Conservation (phyloP, 148 eudicot genomes). For the Camellia sinensis region DNA sequence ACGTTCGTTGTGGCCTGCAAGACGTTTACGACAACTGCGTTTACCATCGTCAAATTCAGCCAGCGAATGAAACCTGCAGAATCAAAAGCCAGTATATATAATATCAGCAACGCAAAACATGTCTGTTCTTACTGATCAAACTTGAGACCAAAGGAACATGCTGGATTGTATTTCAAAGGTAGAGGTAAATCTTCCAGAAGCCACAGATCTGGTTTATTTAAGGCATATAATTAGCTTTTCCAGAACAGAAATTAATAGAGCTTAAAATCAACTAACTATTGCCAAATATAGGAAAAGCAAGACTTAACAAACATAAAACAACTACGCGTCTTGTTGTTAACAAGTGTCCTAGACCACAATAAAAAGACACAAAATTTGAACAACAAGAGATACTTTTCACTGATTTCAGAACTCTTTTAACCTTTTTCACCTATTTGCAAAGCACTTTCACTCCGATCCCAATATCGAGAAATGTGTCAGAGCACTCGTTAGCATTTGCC, state of each 20-base stretch:
- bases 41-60: constrained; percentile 85
- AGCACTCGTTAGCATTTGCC: no score
- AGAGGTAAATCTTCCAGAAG: background rate
- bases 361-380: no score
- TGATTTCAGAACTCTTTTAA: no score
- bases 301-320: background rate
- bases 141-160: background rate
- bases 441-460: no score
- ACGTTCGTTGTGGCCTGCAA: constrained; percentile 83
- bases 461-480: no score
- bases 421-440: no score
- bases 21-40: constrained; percentile 88
- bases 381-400: no score
- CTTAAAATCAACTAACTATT: constrained; percentile 1
- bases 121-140: background rate
- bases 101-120: background rate
- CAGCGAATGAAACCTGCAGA: constrained; percentile 71
- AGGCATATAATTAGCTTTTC: background rate
- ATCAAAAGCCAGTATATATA: constrained; percentile 9
- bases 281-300: background rate
- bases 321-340: background rate
- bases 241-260: background rate
- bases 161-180: background rate
- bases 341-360: no score
- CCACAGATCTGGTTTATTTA: background rate